Base-by-base conservation (phyloP, 306 rosid species). In the Sophora flavescens region DNA sequence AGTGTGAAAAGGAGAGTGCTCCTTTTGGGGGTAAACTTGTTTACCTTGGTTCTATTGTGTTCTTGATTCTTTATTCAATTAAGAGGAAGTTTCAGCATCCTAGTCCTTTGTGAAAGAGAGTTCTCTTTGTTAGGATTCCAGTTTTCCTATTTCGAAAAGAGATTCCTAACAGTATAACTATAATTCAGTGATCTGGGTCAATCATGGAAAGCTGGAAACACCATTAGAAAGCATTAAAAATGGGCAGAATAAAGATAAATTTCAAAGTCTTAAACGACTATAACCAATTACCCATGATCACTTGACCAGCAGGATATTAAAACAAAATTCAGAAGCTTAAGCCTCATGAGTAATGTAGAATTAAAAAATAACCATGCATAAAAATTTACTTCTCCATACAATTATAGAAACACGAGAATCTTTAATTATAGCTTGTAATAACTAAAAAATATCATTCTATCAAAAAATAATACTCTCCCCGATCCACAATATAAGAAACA, bases 321-420 rank as follows among this genome's bases (percentile, higher is more conserved):
- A 52, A 7, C 64, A 75, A 35, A 75, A 63, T 38, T 26, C 75
- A 32, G 30, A 17, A 7, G 26, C 51, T 47, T 50, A 52, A 17
- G 70, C 33, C 16, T 17, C 71, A 13, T 63, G 15, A 17, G 17
- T 13, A 14, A 11, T 3, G 9, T 22, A 18, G 54, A 74, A 50
- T 38, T n/a, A 36, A 63, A 33, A 38, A 28, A 33, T 8, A 33
- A 9, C 12, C 16, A 44, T 5, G 41, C 6, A 74, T 9, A 60
- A 15, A 45, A 8, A 28, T n/a, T 14, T 44, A 28, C 28, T 16
- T 30, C 44, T 44, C 11, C 18, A 0, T 32, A 50, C 6, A 50
- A 50, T 32, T 7, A 53, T 35, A 51, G 16, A 59, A 44, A 28
- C 16, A 11, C 3, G 9, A 41, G 57, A 59, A 52, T 52, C 63